Evolutionary conservation across 257 asterid genomes (phyloP), one percentile per base, ranked within the genome.

Genomic region (Linderniella brevidens): DNA sequence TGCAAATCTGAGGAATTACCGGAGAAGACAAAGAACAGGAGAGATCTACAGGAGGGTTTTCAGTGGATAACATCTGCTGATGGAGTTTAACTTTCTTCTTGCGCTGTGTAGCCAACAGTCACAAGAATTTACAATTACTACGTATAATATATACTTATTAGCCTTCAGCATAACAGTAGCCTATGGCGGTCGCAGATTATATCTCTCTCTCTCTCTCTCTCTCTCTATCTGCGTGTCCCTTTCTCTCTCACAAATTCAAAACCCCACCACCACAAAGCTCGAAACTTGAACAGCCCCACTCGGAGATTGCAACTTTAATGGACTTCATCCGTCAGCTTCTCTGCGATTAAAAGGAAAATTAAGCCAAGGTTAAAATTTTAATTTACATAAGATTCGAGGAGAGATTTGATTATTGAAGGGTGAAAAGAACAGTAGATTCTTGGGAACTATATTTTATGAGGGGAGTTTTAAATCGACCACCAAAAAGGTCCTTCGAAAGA

Each of bases 41-140:
- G 32, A 25, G 32, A 86, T 77, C 94, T 79, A 75, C 74, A 70
- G 84, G 93, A 64, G 80, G 79, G 72, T 78, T 74, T 75, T 76
- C 95, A 87, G 64, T 69, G 86, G 93, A 80, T 83, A 80, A 80
- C 95, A 84, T 84, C 94, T 87, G 97, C 80, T 67, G 68, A 68
- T 65, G 62, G 54, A 55, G 32, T 68, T 68, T 82, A 72, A 60
- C 63, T 50, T 64, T 69, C 71, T 66, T 60, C 88, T 67, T 72
- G 87, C 64, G 92, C 93, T 80, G 95, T 71, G 51, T 67, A 57
- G 19, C 62, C 66, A 70, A 79, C 94, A 82, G 85, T 68, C 92
- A 79, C 94, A 82, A 79, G 94, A 76, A 70, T 67, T 60, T 54
- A 54, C 50, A 37, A 60, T 35, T 45, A 7, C 49, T 45, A 19